Conservation (phyloP, 177 flowering plant genomes). For the Vitis hybrid region DNA sequence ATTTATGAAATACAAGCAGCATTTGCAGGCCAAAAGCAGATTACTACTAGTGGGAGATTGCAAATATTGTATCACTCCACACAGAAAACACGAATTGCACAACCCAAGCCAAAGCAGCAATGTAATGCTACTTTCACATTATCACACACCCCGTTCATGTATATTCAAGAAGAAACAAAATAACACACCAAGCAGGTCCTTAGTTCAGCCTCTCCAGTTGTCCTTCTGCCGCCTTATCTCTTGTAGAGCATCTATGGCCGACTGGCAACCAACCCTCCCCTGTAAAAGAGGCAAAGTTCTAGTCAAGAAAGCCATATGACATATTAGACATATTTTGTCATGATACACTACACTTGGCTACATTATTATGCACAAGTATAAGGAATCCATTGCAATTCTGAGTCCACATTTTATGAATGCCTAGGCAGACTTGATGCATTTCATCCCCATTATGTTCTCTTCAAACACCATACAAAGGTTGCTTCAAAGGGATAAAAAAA, state of each 20-base stretch:
- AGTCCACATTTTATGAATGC: not conserved
- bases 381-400: not conserved
- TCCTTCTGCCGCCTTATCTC: slow-evolving; percentile 76
- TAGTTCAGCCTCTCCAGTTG: slow-evolving; percentile 74
- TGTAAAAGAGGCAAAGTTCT: slow-evolving; percentile 22
- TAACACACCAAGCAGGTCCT: slow-evolving; percentile 29
- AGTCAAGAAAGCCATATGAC: not conserved
- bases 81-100: too few species aligned
- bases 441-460: too few species aligned
- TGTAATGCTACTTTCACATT: too few species aligned
- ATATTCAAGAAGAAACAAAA: too few species aligned
- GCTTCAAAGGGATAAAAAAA: not conserved
- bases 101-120: too few species aligned
- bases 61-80: too few species aligned
- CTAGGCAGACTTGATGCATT: not conserved
- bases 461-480: not conserved
- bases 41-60: too few species aligned
- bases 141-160: too few species aligned
- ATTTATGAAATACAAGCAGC: too few species aligned
- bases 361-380: too few species aligned
- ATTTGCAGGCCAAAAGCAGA: too few species aligned
- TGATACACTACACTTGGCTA: not conserved
- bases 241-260: slow-evolving; percentile 66
- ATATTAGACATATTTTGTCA: not conserved
- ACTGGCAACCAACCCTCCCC: slow-evolving; percentile 57